Evolutionary conservation across 495 filamentous ascomycete species (phyloP), one percentile per base, ranked within the genome.

Genomic region (Tirmania nivea): DNA sequence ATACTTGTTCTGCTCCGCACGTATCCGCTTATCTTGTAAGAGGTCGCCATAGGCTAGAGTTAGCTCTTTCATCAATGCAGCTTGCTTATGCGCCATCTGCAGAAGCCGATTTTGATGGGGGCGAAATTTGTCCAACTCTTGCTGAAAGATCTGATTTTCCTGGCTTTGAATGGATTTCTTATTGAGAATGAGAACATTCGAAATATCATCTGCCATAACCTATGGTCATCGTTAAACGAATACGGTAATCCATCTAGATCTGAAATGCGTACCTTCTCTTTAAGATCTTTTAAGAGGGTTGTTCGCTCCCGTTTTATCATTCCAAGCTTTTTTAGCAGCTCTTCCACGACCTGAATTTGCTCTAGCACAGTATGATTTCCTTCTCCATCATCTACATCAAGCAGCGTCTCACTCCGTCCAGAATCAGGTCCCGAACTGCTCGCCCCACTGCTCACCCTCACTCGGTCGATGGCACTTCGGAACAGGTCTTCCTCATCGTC

Each of bases 151-250:
- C 61, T 89, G 83, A 34, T 71, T 81, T 63, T 96, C 90, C 61
- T 86, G 86, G 63, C 81, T 86, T 35, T 84, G 72, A 57, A 95
- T 85, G 2, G 86, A 79, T 63, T 95, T 95, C 63, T 95, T 94
- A 72, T 97, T 97, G 37, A 97, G 72, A 49, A 97, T 96, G 58
- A 96, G 69, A 21, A 96, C 86, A 61, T 92, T 88, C 11, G 89
- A 94, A 57, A 96, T 96, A 62, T 97, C 92, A 60, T 97, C 92
- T 60, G 79, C 83, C 68, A 90, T 90, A 49, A 89, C 81, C 89
- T 97, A 54, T 35, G 25, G 35, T 9, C 9, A 45, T 14, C 12
- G 53, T 52, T 34, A 17, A 51, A 49, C 34, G 11, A 19, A 45
- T 14, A 45, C 17, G 9, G 39, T 45, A 4, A 14, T 45, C 17